A percentile compares a stretch with the other conserved stretches of the same genome.
Conservation (phyloP, 331 rosid species). For the Cydonia oblonga region DNA sequence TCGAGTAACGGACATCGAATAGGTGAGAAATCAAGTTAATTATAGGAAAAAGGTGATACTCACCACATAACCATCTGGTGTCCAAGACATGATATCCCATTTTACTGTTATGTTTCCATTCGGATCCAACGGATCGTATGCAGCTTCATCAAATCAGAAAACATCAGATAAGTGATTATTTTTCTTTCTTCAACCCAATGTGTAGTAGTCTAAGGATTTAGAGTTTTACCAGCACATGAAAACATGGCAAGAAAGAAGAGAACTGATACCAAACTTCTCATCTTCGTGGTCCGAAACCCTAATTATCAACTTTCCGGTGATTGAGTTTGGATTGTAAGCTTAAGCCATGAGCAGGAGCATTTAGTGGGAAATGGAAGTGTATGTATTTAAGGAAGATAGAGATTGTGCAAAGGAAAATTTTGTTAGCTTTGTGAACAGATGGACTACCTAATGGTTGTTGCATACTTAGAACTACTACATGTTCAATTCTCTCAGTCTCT, state of each 20-base stretch:
- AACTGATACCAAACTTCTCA: conserved; percentile 40
- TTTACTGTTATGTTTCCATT: conserved; percentile 75
- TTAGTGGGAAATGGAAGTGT: background rate
- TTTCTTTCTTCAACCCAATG: background rate
- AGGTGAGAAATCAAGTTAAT: background rate
- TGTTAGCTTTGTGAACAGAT: conserved; percentile 13
- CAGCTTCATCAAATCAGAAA: conserved; percentile 27
- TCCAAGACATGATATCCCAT: conserved; percentile 96
- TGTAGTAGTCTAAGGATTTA: background rate
- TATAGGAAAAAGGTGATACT: conserved; percentile 1
- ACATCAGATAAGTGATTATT: background rate
- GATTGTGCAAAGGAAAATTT: conserved; percentile 12
- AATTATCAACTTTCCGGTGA: background rate
- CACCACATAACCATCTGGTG: conserved; percentile 89
- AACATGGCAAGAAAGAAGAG: conserved; percentile 29
- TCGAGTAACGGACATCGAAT: background rate
- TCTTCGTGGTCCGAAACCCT: background rate
- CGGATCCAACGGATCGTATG: conserved; percentile 94
- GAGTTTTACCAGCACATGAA: conserved; percentile 45
- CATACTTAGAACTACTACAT: background rate
- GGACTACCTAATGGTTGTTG: conserved; percentile 60
- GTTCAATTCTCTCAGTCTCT: conserved; percentile 13
- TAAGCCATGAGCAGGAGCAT: background rate
- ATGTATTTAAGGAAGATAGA: conserved; percentile 13
- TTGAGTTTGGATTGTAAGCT: background rate